Conservation (phyloP, 2,329 filamentous ascomycete genomes). For the Penicillium sp. region DNA sequence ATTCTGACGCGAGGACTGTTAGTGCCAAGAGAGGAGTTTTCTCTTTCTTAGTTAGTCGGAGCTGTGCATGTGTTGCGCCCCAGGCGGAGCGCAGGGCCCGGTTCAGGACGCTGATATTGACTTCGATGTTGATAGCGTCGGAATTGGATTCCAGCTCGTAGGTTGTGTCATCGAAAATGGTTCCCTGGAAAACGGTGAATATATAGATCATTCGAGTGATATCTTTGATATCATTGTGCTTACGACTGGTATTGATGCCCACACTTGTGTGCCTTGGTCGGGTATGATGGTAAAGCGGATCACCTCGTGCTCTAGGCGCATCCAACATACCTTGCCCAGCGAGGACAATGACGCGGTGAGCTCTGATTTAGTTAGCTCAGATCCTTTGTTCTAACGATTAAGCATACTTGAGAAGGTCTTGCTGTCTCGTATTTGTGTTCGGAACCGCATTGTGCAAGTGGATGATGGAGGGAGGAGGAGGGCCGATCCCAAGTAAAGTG, state of each 20-base stretch:
- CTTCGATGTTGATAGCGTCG: conserved; percentile 92
- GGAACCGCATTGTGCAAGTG: conserved; percentile 27
- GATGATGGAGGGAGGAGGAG: conserved; percentile 4
- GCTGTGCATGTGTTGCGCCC: conserved; percentile 68
- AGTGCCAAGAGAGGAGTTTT: conserved; percentile 76
- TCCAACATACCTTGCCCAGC: conserved; percentile 76
- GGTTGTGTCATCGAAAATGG: conserved; percentile 68
- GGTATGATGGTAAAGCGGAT: conserved; percentile 93
- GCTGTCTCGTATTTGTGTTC: conserved; percentile 26
- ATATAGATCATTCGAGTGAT: neutral
- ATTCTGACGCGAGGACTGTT: conserved; percentile 64
- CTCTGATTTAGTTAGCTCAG: conserved; percentile 31
- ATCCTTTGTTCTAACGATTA: neutral
- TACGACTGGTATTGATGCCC: conserved; percentile 60
- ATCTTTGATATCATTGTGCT: conserved; percentile 4
- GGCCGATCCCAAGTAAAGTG: neutral
- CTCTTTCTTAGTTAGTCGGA: conserved; percentile 89
- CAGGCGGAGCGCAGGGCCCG: conserved; percentile 84
- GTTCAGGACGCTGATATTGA: conserved; percentile 78
- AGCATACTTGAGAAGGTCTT: conserved; percentile 16
- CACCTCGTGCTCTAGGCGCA: conserved; percentile 75
- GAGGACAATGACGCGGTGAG: conserved; percentile 55
- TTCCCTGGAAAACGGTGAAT: conserved; percentile 44
- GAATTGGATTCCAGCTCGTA: conserved; percentile 82
- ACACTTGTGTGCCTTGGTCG: conserved; percentile 89